These are phyloP conservation scores for Carex littledalei DNA, from an alignment of 176 grass and related monocot genomes.

Conservation along the genomic window DNA sequence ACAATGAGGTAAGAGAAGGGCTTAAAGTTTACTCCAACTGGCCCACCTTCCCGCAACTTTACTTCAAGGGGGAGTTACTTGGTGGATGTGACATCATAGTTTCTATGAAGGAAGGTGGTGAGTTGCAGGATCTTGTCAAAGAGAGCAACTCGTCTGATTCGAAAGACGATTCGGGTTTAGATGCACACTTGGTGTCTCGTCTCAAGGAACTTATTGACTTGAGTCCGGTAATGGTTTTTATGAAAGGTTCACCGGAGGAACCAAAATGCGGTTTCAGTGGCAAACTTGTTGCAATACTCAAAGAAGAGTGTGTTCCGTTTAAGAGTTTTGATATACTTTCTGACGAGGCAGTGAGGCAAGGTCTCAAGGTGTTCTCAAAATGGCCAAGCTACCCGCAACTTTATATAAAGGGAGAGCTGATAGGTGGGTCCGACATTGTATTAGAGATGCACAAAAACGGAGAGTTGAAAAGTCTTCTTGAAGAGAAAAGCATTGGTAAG, in stretches of 20 bases:
- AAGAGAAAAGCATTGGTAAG: constrained; percentile 48
- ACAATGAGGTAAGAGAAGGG: constrained; percentile 82
- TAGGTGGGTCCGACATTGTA: constrained; percentile 85
- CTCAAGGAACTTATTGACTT: constrained; percentile 52
- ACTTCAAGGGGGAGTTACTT: constrained; percentile 82
- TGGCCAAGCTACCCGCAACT: constrained; percentile 98
- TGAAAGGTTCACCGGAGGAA: constrained; percentile 80
- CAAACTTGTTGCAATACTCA: constrained; percentile 78
- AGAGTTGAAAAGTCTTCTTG: constrained; percentile 69
- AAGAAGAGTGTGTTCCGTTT: constrained; percentile 81
- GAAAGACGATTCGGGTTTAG: constrained; percentile 36
- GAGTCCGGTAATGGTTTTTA: constrained; percentile 74
- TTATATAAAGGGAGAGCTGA: constrained; percentile 81
- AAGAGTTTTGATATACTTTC: constrained; percentile 79
- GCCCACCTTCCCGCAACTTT: constrained; percentile 94
- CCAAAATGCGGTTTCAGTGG: constrained; percentile 96
- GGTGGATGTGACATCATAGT: constrained; percentile 90
- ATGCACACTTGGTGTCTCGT: constrained; percentile 36
- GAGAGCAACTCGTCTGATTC: constrained; percentile 49
- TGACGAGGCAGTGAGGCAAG: constrained; percentile 80
- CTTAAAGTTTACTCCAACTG: constrained; percentile 94
- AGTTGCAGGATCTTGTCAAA: constrained; percentile 71
- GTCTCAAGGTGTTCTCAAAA: constrained; percentile 70
- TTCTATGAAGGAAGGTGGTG: constrained; percentile 82
- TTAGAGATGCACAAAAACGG: constrained; percentile 97